Evolutionary conservation across 441 rosid species (phyloP), one percentile per base, ranked within the genome.

Genomic region (Melastoma candidum): DNA sequence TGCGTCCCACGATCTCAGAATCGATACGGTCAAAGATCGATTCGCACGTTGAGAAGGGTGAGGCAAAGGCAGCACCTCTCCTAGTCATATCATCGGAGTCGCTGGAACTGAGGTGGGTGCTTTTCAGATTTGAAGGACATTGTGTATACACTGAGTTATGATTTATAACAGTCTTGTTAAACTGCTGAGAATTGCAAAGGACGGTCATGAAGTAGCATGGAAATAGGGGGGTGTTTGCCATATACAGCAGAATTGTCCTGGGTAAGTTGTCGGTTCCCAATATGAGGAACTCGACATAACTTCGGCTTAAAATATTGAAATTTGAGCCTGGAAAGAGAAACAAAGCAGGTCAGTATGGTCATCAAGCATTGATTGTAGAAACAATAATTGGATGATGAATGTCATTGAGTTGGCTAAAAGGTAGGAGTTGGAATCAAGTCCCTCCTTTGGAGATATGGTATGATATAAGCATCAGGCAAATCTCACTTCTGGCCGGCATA

Each of bases 221-320:
- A 46, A 79, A 69, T 8, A 73, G 76, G 51, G 82, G 92, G 10
- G 85, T 81, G 65, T 93, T 93, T 57, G 98, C 65, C 53, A 82
- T 80, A 74, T 88, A 93, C 98, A 93, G 86, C 67, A 93, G 65
- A 47, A 88, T 78, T 51, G 83, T 81, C 72, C 98, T 77, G 0
- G 98, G 98, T 57, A 93, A 75, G 80, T 93, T 93, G 68, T 88
- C 93, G 43, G 77, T 75, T n/a, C 87, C 95, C 73, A 84, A 53
- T 73, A 93, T 78, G 74, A 90, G 81, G 70, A 77, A 80, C 64
- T 88, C 95, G 2, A 93, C 53, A 36, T 88, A 84, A 47, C 54
- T 76, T 29, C 95, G 97, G 68, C 85, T 86, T 49, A 84, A 70
- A 58, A 93, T 70, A 49, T 76, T 71, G 68, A 81, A 84, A 12